A percentile compares a stretch with the other conserved stretches of the same genome.
These are phyloP conservation scores for Canavalia ensiformis DNA, from an alignment of 306 rosid genomes.

Conservation along the genomic window DNA sequence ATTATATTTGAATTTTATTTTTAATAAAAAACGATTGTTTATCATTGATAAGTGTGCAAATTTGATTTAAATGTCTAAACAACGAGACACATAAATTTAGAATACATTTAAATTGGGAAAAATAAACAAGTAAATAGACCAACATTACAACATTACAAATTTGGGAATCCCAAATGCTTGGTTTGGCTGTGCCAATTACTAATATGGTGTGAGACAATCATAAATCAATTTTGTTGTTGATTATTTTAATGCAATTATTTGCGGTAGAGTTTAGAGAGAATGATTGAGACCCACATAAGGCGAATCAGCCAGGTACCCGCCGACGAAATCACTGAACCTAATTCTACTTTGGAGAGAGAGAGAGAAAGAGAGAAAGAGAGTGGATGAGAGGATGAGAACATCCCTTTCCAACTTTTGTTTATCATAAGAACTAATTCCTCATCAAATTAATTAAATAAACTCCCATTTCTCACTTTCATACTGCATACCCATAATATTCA, in stretches of 20 bases:
- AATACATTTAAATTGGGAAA: too few relatives aligned
- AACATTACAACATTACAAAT: background rate
- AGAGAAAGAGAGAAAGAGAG: too few relatives aligned
- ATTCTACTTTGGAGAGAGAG: background rate
- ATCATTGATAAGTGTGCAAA: too few relatives aligned
- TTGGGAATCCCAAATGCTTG: background rate
- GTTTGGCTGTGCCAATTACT: background rate
- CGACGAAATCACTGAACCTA: constrained; percentile 32
- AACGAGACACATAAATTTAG: too few relatives aligned
- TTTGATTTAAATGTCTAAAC: too few relatives aligned
- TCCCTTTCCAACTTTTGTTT: constrained; percentile 5
- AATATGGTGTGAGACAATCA: background rate
- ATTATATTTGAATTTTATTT: too few relatives aligned
- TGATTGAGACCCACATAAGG: background rate
- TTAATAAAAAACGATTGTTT: too few relatives aligned
- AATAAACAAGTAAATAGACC: too few relatives aligned
- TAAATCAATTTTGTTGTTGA: background rate
- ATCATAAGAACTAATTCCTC: constrained; percentile 3
- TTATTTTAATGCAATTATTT: background rate
- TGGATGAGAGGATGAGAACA: constrained; percentile 25
- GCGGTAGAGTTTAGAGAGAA: background rate
- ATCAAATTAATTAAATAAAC: background rate
- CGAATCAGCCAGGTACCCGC: constrained; percentile 30
- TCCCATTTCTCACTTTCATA: background rate
- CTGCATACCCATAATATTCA: background rate